Evolutionary conservation across 2,329 filamentous ascomycete genomes (phyloP).

Genomic region (Magnaporthales sp.): DNA sequence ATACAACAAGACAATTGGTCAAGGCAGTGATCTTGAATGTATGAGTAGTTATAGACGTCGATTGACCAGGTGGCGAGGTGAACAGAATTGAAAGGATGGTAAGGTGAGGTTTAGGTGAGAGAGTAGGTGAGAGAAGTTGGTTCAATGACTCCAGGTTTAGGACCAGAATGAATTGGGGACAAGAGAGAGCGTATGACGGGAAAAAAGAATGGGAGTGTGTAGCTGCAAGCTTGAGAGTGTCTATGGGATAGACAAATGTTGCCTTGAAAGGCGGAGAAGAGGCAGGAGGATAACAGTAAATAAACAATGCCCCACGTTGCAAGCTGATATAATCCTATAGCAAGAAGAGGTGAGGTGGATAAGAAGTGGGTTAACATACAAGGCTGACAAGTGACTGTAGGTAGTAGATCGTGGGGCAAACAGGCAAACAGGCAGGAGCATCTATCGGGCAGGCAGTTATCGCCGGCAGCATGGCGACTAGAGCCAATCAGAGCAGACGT

Average conservation of each 20-base stretch:
- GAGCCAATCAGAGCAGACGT: background rate
- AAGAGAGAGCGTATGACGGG: background rate
- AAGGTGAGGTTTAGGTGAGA: background rate
- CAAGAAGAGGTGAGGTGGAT: background rate
- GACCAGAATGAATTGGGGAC: background rate
- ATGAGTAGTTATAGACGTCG: background rate
- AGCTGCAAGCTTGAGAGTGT: background rate
- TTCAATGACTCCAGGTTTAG: too few relatives aligned
- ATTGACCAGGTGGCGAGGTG: background rate
- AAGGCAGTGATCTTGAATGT: background rate
- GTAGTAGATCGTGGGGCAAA: background rate
- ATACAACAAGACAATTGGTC: background rate
- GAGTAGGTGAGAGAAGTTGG: background rate
- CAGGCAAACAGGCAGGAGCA: too few relatives aligned
- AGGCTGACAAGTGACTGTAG: background rate
- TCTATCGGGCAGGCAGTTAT: background rate
- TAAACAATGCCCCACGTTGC: background rate
- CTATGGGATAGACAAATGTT: background rate
- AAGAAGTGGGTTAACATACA: background rate
- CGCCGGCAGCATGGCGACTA: background rate
- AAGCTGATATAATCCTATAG: too few relatives aligned
- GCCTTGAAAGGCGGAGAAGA: background rate
- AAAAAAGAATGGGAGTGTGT: background rate
- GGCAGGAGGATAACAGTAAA: background rate
- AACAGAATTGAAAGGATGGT: background rate